Conservation (phyloP, 495 filamentous ascomycete species). For the Tricharina praecox region DNA sequence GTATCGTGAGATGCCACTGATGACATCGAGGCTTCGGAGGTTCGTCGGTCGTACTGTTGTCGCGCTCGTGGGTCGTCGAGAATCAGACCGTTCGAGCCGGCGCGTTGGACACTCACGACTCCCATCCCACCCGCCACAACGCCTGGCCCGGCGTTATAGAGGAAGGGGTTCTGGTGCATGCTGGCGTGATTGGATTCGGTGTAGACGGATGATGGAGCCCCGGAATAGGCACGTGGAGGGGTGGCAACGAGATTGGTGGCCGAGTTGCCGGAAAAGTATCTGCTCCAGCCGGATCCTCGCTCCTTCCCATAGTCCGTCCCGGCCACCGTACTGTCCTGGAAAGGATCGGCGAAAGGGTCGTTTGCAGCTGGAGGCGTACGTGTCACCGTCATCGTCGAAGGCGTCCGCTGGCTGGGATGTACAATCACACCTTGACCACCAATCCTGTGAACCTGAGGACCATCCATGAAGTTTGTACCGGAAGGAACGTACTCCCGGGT, state of each 20-base stretch:
- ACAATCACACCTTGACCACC: slow-evolving; percentile 2
- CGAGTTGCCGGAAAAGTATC: slow-evolving; percentile 22
- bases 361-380: no score
- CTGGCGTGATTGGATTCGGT: slow-evolving; percentile 11
- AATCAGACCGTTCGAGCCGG: slow-evolving; percentile 18
- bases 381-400: not conserved
- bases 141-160: slow-evolving; percentile 16
- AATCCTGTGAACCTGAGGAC: not conserved
- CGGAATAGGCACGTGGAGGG: slow-evolving; percentile 16
- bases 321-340: not conserved
- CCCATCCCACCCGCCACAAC: slow-evolving; percentile 13
- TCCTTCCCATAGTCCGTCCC: not conserved
- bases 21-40: slow-evolving; percentile 5
- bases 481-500: not conserved
- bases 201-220: slow-evolving; percentile 14
- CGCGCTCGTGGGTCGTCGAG: slow-evolving; percentile 17
- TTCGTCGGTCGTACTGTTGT: not conserved
- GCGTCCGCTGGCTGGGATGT: not conserved
- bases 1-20: slow-evolving; percentile 13
- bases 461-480: not conserved
- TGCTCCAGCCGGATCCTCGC: slow-evolving; percentile 21
- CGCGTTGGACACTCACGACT: slow-evolving; percentile 10
- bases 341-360: no score
- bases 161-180: slow-evolving; percentile 14
- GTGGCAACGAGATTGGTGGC: slow-evolving; percentile 20